These are phyloP conservation scores for Alopecurus myosuroides DNA, from an alignment of 176 grass and related monocot species.

Conservation along the genomic window DNA sequence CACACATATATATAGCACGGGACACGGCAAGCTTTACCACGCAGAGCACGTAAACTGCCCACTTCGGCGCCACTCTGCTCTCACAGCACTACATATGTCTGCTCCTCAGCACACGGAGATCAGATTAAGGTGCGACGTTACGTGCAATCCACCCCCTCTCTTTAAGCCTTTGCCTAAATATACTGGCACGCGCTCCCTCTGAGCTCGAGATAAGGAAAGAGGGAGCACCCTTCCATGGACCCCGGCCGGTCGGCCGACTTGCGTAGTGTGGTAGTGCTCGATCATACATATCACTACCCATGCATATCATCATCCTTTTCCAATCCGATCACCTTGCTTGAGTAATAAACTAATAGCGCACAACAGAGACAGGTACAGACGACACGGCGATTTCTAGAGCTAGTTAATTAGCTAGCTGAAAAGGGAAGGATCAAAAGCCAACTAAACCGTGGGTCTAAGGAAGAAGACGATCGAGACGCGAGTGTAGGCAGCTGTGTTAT, in stretches of 20 bases:
- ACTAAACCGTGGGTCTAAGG: constrained; percentile 2
- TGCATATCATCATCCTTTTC: neutral
- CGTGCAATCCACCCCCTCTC: neutral
- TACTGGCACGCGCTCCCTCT: neutral
- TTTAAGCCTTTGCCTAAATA: neutral
- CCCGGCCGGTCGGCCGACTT: neutral
- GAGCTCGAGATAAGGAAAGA: constrained; percentile 38
- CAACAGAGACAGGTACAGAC: constrained; percentile 12
- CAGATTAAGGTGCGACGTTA: neutral
- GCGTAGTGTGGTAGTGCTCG: constrained; percentile 1
- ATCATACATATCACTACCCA: constrained; percentile 21
- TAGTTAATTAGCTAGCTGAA: constrained; percentile 4
- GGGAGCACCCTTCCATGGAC: neutral
- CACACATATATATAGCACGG: neutral
- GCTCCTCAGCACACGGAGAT: neutral
- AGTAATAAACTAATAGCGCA: neutral
- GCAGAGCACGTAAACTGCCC: neutral
- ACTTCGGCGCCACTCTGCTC: neutral
- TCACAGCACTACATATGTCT: neutral
- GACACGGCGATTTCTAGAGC: neutral
- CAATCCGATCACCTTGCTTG: neutral
- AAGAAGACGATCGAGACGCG: neutral
- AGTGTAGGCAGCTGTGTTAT: neutral
- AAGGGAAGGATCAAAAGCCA: neutral
- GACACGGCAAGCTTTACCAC: neutral